A percentile compares a stretch with the other conserved stretches of the same genome.
These are phyloP conservation scores for Penicillium sp. DNA, from an alignment of 2,329 filamentous ascomycete species.

Conservation along the genomic window DNA sequence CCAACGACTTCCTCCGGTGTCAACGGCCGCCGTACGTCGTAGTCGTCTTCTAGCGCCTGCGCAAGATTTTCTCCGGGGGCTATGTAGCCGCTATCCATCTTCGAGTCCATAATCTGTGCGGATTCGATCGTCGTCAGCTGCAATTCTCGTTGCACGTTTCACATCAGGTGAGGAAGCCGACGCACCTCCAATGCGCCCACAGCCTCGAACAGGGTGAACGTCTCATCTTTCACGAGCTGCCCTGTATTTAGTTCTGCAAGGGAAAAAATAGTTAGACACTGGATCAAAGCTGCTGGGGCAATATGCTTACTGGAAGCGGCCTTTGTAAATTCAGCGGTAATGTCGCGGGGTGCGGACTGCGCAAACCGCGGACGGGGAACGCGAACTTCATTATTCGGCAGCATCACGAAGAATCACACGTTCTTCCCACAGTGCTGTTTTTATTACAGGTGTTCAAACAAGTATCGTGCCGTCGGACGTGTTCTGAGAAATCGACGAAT, in stretches of 20 bases:
- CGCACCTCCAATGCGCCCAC: slow-evolving; percentile 70
- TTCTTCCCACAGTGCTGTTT: slow-evolving; percentile 29
- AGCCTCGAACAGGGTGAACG: slow-evolving; percentile 90
- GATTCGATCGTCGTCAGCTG: slow-evolving; percentile 17
- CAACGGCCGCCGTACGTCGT: slow-evolving; percentile 68
- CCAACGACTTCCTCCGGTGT: slow-evolving; percentile 80
- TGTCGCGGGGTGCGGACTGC: slow-evolving; percentile 49
- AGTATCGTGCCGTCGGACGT: slow-evolving; percentile 5
- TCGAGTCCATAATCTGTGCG: slow-evolving; percentile 90
- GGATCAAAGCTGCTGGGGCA: background rate
- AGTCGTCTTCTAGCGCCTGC: slow-evolving; percentile 72
- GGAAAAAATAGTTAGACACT: slow-evolving; percentile 6
- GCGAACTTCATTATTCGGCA: slow-evolving; percentile 37
- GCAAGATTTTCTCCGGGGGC: slow-evolving; percentile 63
- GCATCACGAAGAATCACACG: slow-evolving; percentile 28
- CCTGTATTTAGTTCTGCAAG: slow-evolving; percentile 69
- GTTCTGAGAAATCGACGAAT: slow-evolving; percentile 14
- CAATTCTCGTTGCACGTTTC: slow-evolving; percentile 7
- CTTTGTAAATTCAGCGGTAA: slow-evolving; percentile 56
- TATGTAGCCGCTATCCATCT: slow-evolving; percentile 95
- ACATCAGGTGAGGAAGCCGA: slow-evolving; percentile 12
- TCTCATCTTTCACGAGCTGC: slow-evolving; percentile 87
- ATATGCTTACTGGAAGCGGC: slow-evolving; percentile 50
- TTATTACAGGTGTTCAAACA: slow-evolving; percentile 11
- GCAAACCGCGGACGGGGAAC: slow-evolving; percentile 35